phyloP scores from a whole-genome alignment of 2,329 filamentous ascomycete genomes.

The Coniosporium tulheliwenetii region DNA sequence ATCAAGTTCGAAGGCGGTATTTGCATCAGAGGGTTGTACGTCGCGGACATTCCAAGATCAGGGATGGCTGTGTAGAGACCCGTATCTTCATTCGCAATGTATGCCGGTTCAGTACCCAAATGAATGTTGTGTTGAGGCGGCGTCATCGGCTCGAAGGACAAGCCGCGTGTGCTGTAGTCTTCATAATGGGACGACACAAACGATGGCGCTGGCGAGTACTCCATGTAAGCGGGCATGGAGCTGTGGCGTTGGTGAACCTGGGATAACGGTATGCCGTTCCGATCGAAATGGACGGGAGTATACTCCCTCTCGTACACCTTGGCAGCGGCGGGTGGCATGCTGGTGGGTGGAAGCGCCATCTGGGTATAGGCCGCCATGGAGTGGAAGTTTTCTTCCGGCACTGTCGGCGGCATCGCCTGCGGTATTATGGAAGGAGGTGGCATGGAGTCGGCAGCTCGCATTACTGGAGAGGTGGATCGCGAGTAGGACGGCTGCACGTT shows the following conservation, averaged over 20 bases:
- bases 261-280: constrained; percentile 72
- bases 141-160: constrained; percentile 94
- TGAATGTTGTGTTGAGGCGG: constrained; percentile 79
- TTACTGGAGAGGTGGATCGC: constrained; percentile 74
- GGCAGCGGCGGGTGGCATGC: constrained; percentile 41
- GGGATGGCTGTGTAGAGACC: constrained; percentile 91
- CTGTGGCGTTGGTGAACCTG: constrained; percentile 83
- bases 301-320: constrained; percentile 79
- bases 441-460: constrained; percentile 88
- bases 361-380: constrained; percentile 45
- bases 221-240: constrained; percentile 97
- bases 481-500: constrained; percentile 38
- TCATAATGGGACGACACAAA: constrained; percentile 98
- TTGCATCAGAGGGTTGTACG: constrained; percentile 79
- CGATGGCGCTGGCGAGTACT: constrained; percentile 94
- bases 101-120: constrained; percentile 76
- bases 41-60: constrained; percentile 62
- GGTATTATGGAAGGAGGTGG: constrained; percentile 75
- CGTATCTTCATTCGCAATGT: constrained; percentile 96
- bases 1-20: constrained; percentile 73
- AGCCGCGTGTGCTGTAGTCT: constrained; percentile 89
- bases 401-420: constrained; percentile 29
- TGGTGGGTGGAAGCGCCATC: constrained; percentile 53
- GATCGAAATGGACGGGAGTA: constrained; percentile 69
- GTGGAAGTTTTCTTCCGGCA: constrained; percentile 12